Base-by-base conservation (phyloP, 2,329 filamentous ascomycete genomes). In the Chrysoporthe austroafricana region DNA sequence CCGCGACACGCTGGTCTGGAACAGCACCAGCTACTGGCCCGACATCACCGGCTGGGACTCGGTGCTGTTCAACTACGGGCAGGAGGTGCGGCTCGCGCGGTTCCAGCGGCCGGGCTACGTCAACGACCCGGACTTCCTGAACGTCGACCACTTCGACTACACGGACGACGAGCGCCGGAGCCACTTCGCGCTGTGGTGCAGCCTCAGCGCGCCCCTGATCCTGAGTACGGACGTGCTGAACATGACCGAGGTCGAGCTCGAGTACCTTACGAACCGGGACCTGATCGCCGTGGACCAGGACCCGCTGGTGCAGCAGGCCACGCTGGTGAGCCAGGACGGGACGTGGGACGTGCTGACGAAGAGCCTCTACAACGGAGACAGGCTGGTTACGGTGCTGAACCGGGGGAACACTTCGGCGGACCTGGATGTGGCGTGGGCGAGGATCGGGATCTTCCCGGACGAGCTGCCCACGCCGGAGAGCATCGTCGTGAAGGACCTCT, bases 371-470 rank as follows among this genome's bases (percentile, higher is more conserved):
- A 82, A 83, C 63, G 81, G 82, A 2, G 82, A 84, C 69, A 76
- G 82, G 3, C 69, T 85, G 11, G 72, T 85, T n/a, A 81, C 81
- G 0, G 74, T 84, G 9, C 73, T 85, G 18, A 85, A 85, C 71
- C 76, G 78, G 11, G 80, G 80, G 1, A 73, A 74, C 32, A 54
- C 65, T 2, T 71, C 76, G 1, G 73, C 64, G 2, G 75, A 74
- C 7, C 72, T 74, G 3, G 76, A 60, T 9, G 72, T 84, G 9
- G 72, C 77, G 0, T 73, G 81, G 60, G 72, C 74, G 13, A 72
- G 77, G 13, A 73, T 82, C 1, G 82, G 81, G 5, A 72, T 83
- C 34, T 70, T 75, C 34, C 66, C 72, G 0, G 70, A 71, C 1
- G 75, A 73, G 46, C 72, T 73, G 42, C n/a, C 63, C 71, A 64